A percentile compares a stretch with the other conserved stretches of the same genome.
These are phyloP conservation scores for Aspergillus fumigatus DNA, from an alignment of 2,329 filamentous ascomycete genomes.

Conservation along the genomic window DNA sequence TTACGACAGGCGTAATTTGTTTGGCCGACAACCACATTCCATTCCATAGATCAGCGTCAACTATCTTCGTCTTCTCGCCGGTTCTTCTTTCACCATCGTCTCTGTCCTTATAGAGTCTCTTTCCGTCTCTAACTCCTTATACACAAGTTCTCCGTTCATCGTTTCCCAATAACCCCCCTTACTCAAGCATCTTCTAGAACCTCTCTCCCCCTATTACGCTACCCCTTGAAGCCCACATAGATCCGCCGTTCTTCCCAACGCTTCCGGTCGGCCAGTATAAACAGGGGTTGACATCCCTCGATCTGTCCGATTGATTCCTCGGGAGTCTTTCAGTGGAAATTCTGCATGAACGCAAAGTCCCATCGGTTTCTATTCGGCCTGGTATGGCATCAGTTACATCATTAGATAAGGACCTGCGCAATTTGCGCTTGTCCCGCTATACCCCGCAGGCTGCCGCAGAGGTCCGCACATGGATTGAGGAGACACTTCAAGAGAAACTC, in stretches of 20 bases:
- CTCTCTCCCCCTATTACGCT: background rate
- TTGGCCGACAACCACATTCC: constrained; percentile 21
- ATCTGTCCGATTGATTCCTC: background rate
- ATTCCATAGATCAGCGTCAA: constrained; percentile 1
- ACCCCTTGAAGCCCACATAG: background rate
- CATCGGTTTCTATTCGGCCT: background rate
- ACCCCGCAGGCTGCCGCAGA: constrained; percentile 87
- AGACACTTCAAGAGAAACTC: constrained; percentile 68
- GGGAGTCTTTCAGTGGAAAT: background rate
- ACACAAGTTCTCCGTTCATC: background rate
- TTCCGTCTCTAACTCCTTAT: background rate
- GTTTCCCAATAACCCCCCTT: background rate
- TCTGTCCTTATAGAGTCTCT: background rate
- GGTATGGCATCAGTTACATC: constrained; percentile 89
- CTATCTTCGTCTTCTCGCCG: constrained; percentile 1
- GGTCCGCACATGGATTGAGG: constrained; percentile 79
- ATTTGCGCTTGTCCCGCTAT: constrained; percentile 86
- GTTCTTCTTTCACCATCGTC: background rate
- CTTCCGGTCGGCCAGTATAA: background rate
- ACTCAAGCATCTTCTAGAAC: background rate
- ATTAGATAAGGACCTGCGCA: constrained; percentile 92
- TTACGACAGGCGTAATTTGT: background rate
- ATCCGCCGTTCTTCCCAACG: background rate
- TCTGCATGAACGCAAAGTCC: background rate
- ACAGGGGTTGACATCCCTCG: background rate